Conservation (phyloP, 2,329 filamentous ascomycete genomes). For the Calonectria hongkongensis region DNA sequence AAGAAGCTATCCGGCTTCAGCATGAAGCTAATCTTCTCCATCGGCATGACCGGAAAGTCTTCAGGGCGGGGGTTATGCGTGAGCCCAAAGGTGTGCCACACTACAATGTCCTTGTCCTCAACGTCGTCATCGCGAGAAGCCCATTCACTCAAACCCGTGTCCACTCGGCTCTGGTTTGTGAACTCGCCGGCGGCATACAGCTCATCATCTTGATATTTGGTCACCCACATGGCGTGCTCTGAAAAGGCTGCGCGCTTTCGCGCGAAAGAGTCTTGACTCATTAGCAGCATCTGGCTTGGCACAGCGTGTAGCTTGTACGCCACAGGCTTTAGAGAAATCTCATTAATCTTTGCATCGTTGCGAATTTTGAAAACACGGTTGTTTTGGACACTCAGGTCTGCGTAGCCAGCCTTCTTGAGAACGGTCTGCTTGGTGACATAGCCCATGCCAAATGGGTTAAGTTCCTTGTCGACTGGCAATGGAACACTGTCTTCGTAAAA, state of each 20-base stretch:
- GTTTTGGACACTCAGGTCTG: slow-evolving; percentile 71
- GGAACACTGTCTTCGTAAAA: slow-evolving; percentile 62
- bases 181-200: slow-evolving; percentile 65
- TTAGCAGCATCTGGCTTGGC: slow-evolving; percentile 67
- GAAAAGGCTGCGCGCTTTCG: slow-evolving; percentile 68
- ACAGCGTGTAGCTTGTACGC: slow-evolving; percentile 63
- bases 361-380: slow-evolving; percentile 71
- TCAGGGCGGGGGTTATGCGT: slow-evolving; percentile 78
- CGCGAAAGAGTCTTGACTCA: slow-evolving; percentile 63
- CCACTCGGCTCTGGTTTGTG: slow-evolving; percentile 66
- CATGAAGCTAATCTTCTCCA: slow-evolving; percentile 70
- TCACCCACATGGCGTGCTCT: slow-evolving; percentile 65
- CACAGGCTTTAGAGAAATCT: slow-evolving; percentile 64
- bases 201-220: slow-evolving; percentile 64
- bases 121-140: slow-evolving; percentile 67
- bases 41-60: slow-evolving; percentile 82
- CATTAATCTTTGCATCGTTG: slow-evolving; percentile 68
- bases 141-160: slow-evolving; percentile 66
- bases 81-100: slow-evolving; percentile 72
- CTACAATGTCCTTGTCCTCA: slow-evolving; percentile 70
- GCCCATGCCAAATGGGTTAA: slow-evolving; percentile 77
- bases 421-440: slow-evolving; percentile 69
- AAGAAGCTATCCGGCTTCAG: slow-evolving; percentile 72
- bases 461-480: slow-evolving; percentile 65
- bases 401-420: slow-evolving; percentile 66